Evolutionary conservation across 2,329 filamentous ascomycete species (phyloP).

Genomic region (Fusarium sp.): DNA sequence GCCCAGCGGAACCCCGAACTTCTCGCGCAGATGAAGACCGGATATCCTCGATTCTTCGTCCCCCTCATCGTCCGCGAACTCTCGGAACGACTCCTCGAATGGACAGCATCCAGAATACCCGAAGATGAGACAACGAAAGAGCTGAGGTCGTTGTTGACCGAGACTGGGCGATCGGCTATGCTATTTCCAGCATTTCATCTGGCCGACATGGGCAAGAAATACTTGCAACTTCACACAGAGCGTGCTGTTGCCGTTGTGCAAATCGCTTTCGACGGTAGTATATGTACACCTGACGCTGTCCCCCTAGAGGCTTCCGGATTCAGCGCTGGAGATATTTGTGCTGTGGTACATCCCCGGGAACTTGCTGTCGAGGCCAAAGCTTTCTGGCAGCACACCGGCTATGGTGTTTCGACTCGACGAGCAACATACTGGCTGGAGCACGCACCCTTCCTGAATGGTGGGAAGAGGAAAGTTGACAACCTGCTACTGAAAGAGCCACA

Average conservation of each 20-base stretch:
- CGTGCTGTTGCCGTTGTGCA: not conserved
- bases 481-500: constrained; percentile 13
- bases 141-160: not conserved
- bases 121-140: not conserved
- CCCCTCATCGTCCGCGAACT: constrained; percentile 39
- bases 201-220: constrained; percentile 28
- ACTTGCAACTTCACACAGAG: constrained; percentile 22
- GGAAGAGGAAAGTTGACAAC: not conserved
- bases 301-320: not conserved
- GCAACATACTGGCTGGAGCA: constrained; percentile 42
- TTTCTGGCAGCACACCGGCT: constrained; percentile 48
- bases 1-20: constrained; percentile 36
- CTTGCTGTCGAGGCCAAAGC: constrained; percentile 39
- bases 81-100: constrained; percentile 29
- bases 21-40: constrained; percentile 38
- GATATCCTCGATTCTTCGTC: constrained; percentile 47
- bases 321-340: constrained; percentile 23
- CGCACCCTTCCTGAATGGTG: constrained; percentile 31
- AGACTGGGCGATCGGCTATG: constrained; percentile 4
- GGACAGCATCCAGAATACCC: constrained; percentile 3
- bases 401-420: constrained; percentile 45
- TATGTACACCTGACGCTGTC: not conserved
- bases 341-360: constrained; percentile 22
- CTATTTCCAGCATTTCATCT: constrained; percentile 30
- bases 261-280: constrained; percentile 22